These are phyloP conservation scores for Talaromyces piceae DNA, from an alignment of 2,329 filamentous ascomycete species.

Conservation along the genomic window DNA sequence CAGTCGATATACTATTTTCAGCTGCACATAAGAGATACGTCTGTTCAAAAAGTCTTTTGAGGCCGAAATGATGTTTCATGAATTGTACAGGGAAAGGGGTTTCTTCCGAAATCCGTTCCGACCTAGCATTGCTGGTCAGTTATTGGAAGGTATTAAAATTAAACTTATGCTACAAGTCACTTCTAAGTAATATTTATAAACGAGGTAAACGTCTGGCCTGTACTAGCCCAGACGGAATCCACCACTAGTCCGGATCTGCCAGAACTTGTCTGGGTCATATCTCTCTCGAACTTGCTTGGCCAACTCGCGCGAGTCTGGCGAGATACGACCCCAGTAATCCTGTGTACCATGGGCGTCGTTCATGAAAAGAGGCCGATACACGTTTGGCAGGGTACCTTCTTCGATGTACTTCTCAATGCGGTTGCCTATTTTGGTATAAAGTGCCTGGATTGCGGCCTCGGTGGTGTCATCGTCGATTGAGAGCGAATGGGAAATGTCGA, in stretches of 20 bases:
- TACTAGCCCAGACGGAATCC: slow-evolving; percentile 27
- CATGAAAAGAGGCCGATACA: slow-evolving; percentile 41
- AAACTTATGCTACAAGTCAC: no score
- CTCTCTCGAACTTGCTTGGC: slow-evolving; percentile 26
- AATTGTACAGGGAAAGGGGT: no score
- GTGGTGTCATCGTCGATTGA: slow-evolving; percentile 29
- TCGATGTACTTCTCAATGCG: slow-evolving; percentile 27
- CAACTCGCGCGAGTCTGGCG: slow-evolving; percentile 19
- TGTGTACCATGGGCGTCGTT: slow-evolving; percentile 40
- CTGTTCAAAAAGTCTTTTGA: no score
- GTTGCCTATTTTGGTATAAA: slow-evolving; percentile 31
- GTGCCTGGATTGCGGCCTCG: slow-evolving; percentile 31
- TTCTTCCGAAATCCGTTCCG: no score
- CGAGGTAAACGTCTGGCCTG: neutral
- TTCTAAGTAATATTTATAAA: no score
- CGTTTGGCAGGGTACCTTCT: slow-evolving; percentile 29
- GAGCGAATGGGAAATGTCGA: slow-evolving; percentile 36
- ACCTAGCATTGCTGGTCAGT: no score
- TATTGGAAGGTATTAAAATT: no score
- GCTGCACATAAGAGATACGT: no score
- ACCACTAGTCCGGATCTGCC: slow-evolving; percentile 33
- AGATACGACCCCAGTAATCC: slow-evolving; percentile 37
- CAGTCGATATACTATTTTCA: no score
- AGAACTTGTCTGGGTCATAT: slow-evolving; percentile 36
- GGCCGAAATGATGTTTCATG: no score